Evolutionary conservation across 2,329 filamentous ascomycete genomes (phyloP), one percentile per base, ranked within the genome.

Genomic region (Fusarium sp.): DNA sequence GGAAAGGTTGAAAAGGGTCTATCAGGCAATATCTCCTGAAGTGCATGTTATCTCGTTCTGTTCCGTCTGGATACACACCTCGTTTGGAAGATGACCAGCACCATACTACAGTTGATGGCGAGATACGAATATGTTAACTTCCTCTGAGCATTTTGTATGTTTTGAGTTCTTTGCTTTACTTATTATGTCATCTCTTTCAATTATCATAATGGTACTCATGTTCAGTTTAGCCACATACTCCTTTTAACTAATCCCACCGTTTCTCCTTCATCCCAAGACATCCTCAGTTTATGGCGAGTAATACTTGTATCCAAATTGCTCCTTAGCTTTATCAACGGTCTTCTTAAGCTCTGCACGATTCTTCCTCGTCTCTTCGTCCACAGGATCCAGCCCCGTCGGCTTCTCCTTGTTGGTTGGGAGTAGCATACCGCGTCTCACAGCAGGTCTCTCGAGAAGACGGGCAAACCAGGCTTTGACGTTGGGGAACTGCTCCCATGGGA

Each of bases 381-480:
- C 61, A 11, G 68, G 66, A 26, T 68, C 68, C 32, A 74, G 17
- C 7, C 60, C 65, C 20, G 46, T 67, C n/a, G 60, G 55, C 46
- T 43, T 68, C 7, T 57, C 41, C 28, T 62, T 50, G 14, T 80
- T 83, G 17, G 84, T 82, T 2, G 92, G 92, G 6, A 94, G 86
- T 77, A 92, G 83, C 57, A 88, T 83, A 7, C 92, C 93, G 79
- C 90, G 92, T 79, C 93, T 87, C 10, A 94, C 84, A 3, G 83
- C 92, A 0, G 90, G 88, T 2, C 92, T 85, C 55, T 86, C 83
- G 37, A 87, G 81, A 81, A 96, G 84, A 55, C 84, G 84, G 62
- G 91, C 86, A 69, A 94, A 84, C 93, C 93, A 97, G 6, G 86
- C 85, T 74, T 91, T 88, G 66, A 97, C 77, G 37, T 86, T 78